A percentile compares a stretch with the other conserved stretches of the same genome.
These are phyloP conservation scores for Bullera alba DNA, from an alignment of 768 basidiomycete species.

Conservation along the genomic window DNA sequence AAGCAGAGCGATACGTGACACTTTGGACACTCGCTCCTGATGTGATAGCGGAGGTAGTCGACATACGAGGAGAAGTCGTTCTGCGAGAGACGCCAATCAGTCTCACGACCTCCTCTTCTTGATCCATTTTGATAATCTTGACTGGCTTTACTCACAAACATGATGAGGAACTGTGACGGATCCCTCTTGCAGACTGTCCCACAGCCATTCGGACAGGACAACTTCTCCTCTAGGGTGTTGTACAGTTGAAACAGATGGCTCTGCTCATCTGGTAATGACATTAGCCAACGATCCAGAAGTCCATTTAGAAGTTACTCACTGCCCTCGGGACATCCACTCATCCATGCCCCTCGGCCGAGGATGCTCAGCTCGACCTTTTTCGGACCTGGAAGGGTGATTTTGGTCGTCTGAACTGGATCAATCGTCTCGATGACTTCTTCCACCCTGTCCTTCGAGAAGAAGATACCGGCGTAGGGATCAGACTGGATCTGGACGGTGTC, in stretches of 20 bases:
- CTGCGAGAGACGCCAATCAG: conserved; percentile 48
- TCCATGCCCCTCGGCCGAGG: conserved; percentile 87
- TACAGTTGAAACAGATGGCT: conserved; percentile 79
- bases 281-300: not conserved
- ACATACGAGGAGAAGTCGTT: conserved; percentile 66
- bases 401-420: conserved; percentile 60
- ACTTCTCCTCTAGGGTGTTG: conserved; percentile 61
- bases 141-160: conserved; percentile 78
- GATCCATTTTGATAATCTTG: no score
- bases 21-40: conserved; percentile 58
- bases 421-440: conserved; percentile 90
- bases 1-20: conserved; percentile 56
- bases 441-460: conserved; percentile 87
- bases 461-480: conserved; percentile 88
- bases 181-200: conserved; percentile 57
- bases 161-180: conserved; percentile 72
- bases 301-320: conserved; percentile 36
- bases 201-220: conserved; percentile 69
- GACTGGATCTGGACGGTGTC: no score
- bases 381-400: conserved; percentile 42
- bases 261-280: conserved; percentile 56
- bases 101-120: no score
- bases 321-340: conserved; percentile 93
- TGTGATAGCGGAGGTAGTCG: conserved; percentile 55
- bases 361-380: conserved; percentile 42